Base-by-base conservation (phyloP, 805 yeast genomes). In the Teunomyces lycoperdinae region DNA sequence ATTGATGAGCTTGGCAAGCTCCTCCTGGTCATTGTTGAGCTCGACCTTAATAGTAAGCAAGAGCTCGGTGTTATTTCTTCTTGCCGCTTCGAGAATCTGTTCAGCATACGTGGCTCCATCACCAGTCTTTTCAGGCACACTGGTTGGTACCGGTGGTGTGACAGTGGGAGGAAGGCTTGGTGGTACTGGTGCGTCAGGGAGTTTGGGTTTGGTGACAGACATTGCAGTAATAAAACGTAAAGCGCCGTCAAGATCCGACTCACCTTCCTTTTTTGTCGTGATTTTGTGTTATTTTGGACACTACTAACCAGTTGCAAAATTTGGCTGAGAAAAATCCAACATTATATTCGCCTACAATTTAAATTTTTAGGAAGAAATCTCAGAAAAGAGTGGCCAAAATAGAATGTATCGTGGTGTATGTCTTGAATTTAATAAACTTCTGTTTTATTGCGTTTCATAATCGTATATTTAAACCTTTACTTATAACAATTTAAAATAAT, bases 61-160 rank as follows among this genome's bases (percentile, higher is more conserved):
- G 44, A 92, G 77, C 51, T 89, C 96, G 2, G 81, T 77, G 64
- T 92, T 94, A 73, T 92, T 87, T 66, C 97, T 77, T 62, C 98
- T 83, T 7, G 95, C 84, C 3, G 92, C 84, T 56, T 92, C 97
- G 38, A 94, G 73, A 42, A 92, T 67, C 69, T 89, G 96, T 64
- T 92, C 78, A 16, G 78, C 68, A 49, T 77, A 77, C 6, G 87
- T 75, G 5, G 97, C 97, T 36, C 97, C 96, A 53, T 47, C 50
- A 20, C 3, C 24, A 5, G 24, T 24, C 11, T 13, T 20, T 11
- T 29, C 30, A 8, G 41, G 41, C 2, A 26, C 41, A 20, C 29
- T 38, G 41, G 10, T 26, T 10, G 41, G 41, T 8, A 38, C 41
- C 29, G 41, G 41, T 11, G 41, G 41, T 11, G 41, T 38, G 9